Base-by-base conservation (phyloP, 768 basidiomycete species). In the Dacryopinax primogenitus region DNA sequence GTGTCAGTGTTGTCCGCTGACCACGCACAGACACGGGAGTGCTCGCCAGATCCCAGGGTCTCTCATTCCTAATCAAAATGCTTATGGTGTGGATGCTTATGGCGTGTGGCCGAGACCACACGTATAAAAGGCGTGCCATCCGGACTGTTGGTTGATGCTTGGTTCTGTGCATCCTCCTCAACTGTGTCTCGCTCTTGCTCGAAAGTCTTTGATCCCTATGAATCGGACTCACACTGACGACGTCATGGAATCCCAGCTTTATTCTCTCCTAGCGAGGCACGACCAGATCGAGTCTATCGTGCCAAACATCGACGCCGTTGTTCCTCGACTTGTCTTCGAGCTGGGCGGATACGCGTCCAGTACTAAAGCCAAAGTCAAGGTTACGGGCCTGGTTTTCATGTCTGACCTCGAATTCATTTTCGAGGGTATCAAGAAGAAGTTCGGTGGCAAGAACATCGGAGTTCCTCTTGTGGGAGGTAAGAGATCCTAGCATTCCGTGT, bases 261-360 rank as follows among this genome's bases (percentile, higher is more conserved):
- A 58, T 30, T 58, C 51, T 32, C 51, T 58, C 15, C 51, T 58
- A 13, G 51, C 51, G 51, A 58, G 51, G 51, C 51, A 58, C 18
- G 51, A 58, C 30, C 51, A 58, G 26, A 26, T 58, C 51, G 51
- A 58, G 18, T 26, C 51, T 3, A 30, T 58, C 26, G 51, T 58
- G 51, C 51, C 51, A 3, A 58, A 58, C 51, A 58, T 58, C 30
- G 51, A 58, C 51, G 32, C 51, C 26, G 51, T 58, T 32, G 51
- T 58, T 3, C 51, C 51, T 2, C 51, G 51, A 23, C 51, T 58
- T 6, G 13, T 58, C 6, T 11, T 30, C 26, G 51, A 58, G 51
- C 51, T 58, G 9, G 51, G 51, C 21, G 51, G 51, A 2, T 58
- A 58, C 18, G 13, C 12, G 23, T 11, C 26, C 11, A 58, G 51